Conservation (phyloP, 257 asterid genomes). For the Prunella vulgaris region DNA sequence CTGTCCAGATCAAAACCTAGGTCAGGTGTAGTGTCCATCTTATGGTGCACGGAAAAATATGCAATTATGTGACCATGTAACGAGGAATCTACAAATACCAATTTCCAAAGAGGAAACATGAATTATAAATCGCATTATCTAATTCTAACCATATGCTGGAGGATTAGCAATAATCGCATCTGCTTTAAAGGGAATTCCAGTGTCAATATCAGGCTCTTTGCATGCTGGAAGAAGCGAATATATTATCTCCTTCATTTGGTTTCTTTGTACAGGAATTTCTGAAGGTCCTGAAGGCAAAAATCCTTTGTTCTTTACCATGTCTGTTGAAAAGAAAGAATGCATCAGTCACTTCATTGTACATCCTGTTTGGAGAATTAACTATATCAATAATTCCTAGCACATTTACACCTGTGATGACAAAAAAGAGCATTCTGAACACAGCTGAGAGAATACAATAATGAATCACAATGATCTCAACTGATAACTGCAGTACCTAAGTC, state of each 20-base stretch:
- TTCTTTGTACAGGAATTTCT: slow-evolving; percentile 81
- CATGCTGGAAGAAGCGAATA: slow-evolving; percentile 81
- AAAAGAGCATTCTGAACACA: not conserved
- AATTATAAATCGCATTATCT: slow-evolving; percentile 19
- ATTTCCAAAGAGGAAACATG: not conserved
- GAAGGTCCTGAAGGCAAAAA: slow-evolving; percentile 98
- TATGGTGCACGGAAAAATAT: not conserved
- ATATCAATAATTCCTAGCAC: not conserved
- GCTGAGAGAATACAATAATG: not conserved
- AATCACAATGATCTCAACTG: not conserved
- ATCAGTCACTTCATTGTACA: not conserved
- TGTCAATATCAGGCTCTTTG: slow-evolving; percentile 77
- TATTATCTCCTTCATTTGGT: slow-evolving; percentile 84
- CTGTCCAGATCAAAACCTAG: not conserved
- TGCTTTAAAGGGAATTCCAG: slow-evolving; percentile 81
- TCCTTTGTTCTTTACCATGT: slow-evolving; percentile 98
- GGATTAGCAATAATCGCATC: slow-evolving; percentile 95
- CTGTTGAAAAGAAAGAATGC: slow-evolving; percentile 38
- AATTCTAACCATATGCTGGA: slow-evolving; percentile 86
- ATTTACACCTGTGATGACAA: not conserved
- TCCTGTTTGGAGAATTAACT: not conserved
- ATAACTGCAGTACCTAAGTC: not conserved
- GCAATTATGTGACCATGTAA: slow-evolving; percentile 1
- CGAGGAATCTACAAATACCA: not conserved
- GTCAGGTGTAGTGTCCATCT: not conserved